phyloP scores from a whole-genome alignment of 768 basidiomycete genomes.

The Mycena filopes region DNA sequence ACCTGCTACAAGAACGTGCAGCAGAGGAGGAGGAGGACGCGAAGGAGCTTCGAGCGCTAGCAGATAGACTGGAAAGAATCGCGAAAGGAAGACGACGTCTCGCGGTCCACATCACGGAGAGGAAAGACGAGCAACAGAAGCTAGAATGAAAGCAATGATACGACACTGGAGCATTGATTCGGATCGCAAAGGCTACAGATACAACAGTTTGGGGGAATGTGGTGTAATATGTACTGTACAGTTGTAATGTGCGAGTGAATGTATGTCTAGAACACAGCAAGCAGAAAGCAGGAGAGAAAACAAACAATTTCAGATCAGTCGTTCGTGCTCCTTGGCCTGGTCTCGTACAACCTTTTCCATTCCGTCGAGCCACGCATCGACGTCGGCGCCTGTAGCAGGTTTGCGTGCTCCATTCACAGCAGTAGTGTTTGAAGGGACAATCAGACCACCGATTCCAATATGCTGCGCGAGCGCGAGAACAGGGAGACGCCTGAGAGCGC shows the following conservation, averaged over 20 bases:
- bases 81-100: slow-evolving; percentile 19
- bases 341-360: slow-evolving; percentile 82
- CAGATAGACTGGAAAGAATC: slow-evolving; percentile 20
- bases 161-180: slow-evolving; percentile 9
- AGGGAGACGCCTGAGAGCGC: slow-evolving; percentile 91
- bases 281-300: slow-evolving; percentile 13
- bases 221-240: slow-evolving; percentile 27
- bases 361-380: slow-evolving; percentile 85
- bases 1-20: slow-evolving; percentile 24
- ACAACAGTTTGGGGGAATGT: slow-evolving; percentile 22
- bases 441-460: slow-evolving; percentile 65
- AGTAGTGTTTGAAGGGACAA: slow-evolving; percentile 12
- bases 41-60: slow-evolving; percentile 28
- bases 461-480: slow-evolving; percentile 91
- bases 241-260: neutral
- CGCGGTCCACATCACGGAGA: slow-evolving; percentile 17
- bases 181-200: slow-evolving; percentile 25
- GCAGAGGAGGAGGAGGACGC: slow-evolving; percentile 28
- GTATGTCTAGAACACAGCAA: neutral
- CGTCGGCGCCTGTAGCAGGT: slow-evolving; percentile 45
- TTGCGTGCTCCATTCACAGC: slow-evolving; percentile 24
- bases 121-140: slow-evolving; percentile 12
- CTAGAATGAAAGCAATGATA: slow-evolving; percentile 6
- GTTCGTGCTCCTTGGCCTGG: slow-evolving; percentile 63
- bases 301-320: slow-evolving; percentile 44